These are phyloP conservation scores for Ganoderma lucidum DNA, from an alignment of 1,284 basidiomycete species.

Conservation along the genomic window DNA sequence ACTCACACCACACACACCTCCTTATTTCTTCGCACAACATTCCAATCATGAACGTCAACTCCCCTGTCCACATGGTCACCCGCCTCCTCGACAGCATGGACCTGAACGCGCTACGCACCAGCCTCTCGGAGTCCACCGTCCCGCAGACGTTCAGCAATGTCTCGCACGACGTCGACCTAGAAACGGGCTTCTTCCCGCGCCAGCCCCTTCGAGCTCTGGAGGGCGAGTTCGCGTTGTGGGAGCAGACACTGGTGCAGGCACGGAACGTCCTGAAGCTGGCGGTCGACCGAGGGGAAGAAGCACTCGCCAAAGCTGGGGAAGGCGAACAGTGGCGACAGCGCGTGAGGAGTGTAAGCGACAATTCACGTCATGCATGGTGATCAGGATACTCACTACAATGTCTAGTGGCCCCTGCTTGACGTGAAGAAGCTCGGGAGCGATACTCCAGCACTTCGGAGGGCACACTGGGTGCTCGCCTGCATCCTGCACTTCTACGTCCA, in stretches of 20 bases:
- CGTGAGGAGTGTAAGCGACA: slow-evolving; percentile 66
- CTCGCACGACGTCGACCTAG: slow-evolving; percentile 45
- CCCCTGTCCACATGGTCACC: slow-evolving; percentile 44
- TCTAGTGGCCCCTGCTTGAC: slow-evolving; percentile 75
- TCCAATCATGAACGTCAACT: slow-evolving; percentile 45
- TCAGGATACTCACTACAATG: slow-evolving; percentile 18
- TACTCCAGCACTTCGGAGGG: slow-evolving; percentile 76
- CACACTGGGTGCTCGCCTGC: slow-evolving; percentile 90
- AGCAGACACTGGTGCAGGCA: slow-evolving; percentile 66
- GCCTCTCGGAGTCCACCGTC: slow-evolving; percentile 24
- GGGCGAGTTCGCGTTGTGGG: slow-evolving; percentile 75
- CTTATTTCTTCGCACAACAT: slow-evolving; percentile 16
- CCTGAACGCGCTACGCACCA: slow-evolving; percentile 29
- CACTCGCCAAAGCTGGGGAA: slow-evolving; percentile 55
- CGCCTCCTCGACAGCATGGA: slow-evolving; percentile 33
- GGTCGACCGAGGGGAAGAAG: slow-evolving; percentile 60
- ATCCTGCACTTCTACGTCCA: slow-evolving; percentile 92
- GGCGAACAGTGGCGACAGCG: slow-evolving; percentile 74
- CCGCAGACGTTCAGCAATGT: slow-evolving; percentile 34
- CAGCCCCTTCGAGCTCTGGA: slow-evolving; percentile 69
- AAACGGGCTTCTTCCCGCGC: slow-evolving; percentile 89
- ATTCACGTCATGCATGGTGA: neutral
- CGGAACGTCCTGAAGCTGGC: slow-evolving; percentile 67
- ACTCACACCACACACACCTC: slow-evolving; percentile 4
- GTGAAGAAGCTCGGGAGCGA: slow-evolving; percentile 60